A percentile compares a stretch with the other conserved stretches of the same genome.
Conservation (phyloP, 73 alveolate species). For the Paramecium pentaurelia region DNA sequence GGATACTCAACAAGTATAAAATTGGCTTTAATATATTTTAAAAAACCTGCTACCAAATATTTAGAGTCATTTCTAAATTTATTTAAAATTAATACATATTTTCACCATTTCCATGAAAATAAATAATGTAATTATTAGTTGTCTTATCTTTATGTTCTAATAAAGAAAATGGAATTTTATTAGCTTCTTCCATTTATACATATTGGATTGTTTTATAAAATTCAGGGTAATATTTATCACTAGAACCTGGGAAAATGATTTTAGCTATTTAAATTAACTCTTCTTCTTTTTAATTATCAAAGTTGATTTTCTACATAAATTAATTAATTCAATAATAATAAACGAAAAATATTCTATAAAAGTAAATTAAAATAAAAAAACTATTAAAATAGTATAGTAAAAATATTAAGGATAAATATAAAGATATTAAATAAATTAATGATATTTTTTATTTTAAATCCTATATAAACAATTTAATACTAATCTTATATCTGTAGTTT, state of each 20-base stretch:
- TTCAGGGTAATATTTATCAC: not conserved
- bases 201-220: not conserved
- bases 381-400: too few species aligned
- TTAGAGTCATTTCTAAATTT: not conserved
- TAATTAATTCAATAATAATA: too few species aligned
- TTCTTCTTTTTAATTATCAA: not conserved
- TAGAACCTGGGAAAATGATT: not conserved
- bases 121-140: not conserved
- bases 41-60: not conserved
- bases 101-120: not conserved
- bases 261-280: not conserved
- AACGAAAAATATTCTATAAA: too few species aligned
- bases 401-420: too few species aligned
- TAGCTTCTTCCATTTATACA: not conserved
- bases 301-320: not conserved
- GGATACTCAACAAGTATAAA: not conserved
- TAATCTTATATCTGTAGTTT: too few species aligned
- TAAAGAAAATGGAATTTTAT: not conserved
- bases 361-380: too few species aligned
- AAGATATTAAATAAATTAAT: too few species aligned
- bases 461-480: too few species aligned
- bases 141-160: not conserved
- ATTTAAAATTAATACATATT: not conserved
- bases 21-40: not conserved
- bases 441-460: too few species aligned